Percentiles rank a stretch among this genome's conserved stretches.
phyloP scores from a whole-genome alignment of 768 basidiomycete species.

The Boletales sp. region DNA sequence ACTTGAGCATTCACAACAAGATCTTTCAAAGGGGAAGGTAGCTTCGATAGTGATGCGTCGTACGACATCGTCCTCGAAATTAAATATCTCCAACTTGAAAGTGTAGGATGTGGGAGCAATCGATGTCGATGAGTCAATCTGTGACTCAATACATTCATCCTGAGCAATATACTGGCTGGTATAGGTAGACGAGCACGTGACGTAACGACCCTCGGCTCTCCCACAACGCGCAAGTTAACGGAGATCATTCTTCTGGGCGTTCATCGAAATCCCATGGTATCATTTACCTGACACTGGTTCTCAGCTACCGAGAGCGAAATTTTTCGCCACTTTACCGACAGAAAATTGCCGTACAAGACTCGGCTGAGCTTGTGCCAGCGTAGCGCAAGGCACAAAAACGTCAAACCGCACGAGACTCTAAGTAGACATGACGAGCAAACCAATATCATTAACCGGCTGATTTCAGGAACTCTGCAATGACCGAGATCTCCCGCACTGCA shows the following conservation, averaged over 20 bases:
- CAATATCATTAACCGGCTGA: too few species aligned
- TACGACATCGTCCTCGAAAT: slow-evolving; percentile 47
- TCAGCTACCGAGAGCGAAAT: slow-evolving; percentile 51
- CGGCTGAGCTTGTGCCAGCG: slow-evolving; percentile 35
- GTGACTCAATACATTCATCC: slow-evolving; percentile 17
- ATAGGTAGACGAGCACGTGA: slow-evolving; percentile 26
- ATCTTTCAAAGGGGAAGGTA: slow-evolving; percentile 48
- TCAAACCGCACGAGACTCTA: slow-evolving; percentile 62
- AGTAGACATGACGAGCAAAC: slow-evolving; percentile 1
- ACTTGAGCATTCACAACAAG: slow-evolving; percentile 43
- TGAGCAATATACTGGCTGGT: background rate
- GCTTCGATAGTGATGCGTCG: slow-evolving; percentile 44
- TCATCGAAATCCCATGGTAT: too few species aligned
- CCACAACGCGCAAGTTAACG: background rate
- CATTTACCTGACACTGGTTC: slow-evolving; percentile 5
- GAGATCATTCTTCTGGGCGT: too few species aligned
- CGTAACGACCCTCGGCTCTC: background rate
- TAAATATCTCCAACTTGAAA: slow-evolving; percentile 3
- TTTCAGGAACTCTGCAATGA: too few species aligned
- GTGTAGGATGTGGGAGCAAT: slow-evolving; percentile 8
- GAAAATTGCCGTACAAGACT: slow-evolving; percentile 76
- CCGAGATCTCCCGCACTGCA: too few species aligned
- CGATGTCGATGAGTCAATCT: slow-evolving; percentile 24
- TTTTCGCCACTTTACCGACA: slow-evolving; percentile 69
- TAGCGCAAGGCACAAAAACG: background rate